Base-by-base conservation (phyloP, 2,329 filamentous ascomycete genomes). In the Aspergillus calidoustus region DNA sequence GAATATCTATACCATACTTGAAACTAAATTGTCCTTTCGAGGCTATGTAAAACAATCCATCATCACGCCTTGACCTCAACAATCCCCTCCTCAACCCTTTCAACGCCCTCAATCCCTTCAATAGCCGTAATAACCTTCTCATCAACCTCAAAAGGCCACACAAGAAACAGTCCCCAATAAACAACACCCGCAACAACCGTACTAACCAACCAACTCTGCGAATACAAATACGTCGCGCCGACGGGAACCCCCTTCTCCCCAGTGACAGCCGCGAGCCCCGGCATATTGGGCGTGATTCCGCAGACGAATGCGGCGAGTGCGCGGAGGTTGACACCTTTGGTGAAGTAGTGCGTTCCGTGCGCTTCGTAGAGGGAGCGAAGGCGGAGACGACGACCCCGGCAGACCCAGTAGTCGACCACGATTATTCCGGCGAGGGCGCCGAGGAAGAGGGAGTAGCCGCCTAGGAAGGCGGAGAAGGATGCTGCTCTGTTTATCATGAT, bases 361-460 rank as follows among this genome's bases (percentile, higher is more conserved):
- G 50, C 46, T 7, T 64, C 59, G 30, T 61, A 64, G 8, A 64
- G 41, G 1, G 54, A 59, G 9, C 55, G 51, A 0, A 64, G n/a
- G 1, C 62, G 51, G 7, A 64, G 55, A 4, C 60, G 44, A 8
- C 51, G 46, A 3, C n/a, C 6, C 5, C 62, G 51, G 48, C 59
- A 61, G 13, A 64, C 22, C 62, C 59, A 64, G 23, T 64, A 64
- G 51, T 64, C 62, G 2, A 54, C 47, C 7, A 64, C 48, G 9
- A 64, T 61, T 1, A 64, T 47, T 0, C 62, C 62, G 0, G 62
- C 59, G 1, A 64, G 22, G 1, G 62, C 56, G 7, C 62, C 62
- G 1, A 64, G 62, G 47, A 64, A 64, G 17, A 64, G 52, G 9
- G 51, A 56, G 23, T 64, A 64, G 28, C 62, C 62, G 7, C 62